These are phyloP conservation scores for Persicaria tinctoria DNA, from an alignment of 148 eudicot genomes.

Conservation along the genomic window DNA sequence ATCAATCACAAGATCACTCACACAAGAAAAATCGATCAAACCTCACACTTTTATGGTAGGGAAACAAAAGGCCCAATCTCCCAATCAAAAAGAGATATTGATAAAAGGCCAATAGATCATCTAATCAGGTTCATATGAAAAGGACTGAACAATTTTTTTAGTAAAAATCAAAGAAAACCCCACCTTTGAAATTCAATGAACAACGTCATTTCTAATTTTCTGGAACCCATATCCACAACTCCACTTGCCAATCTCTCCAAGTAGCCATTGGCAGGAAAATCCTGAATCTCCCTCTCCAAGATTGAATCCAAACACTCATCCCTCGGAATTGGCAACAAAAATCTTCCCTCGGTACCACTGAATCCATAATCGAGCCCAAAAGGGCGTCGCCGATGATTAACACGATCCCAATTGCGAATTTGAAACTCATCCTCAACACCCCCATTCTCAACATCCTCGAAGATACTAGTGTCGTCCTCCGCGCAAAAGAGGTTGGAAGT, in stretches of 20 bases:
- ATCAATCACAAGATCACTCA: no score
- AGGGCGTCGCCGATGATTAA: not conserved
- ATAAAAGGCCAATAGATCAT: not conserved
- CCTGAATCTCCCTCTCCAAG: constrained; percentile 10
- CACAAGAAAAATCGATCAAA: no score
- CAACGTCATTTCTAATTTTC: not conserved
- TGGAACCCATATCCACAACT: not conserved
- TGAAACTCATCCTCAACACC: not conserved
- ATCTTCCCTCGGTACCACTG: not conserved
- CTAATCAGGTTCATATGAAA: not conserved
- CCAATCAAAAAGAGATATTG: not conserved
- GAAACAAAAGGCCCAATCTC: not conserved
- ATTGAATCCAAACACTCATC: constrained; percentile 3
- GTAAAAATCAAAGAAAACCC: not conserved
- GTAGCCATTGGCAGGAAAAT: not conserved
- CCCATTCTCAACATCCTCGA: not conserved
- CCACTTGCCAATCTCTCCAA: not conserved
- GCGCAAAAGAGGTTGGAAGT: not conserved
- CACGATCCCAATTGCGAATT: not conserved
- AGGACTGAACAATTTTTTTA: not conserved
- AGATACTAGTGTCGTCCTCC: not conserved
- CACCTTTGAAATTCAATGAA: not conserved
- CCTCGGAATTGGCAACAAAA: not conserved
- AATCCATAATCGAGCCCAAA: not conserved
- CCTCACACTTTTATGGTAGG: no score